Base-by-base conservation (phyloP, 805 yeast genomes). In the Phaffomyces antillensis region DNA sequence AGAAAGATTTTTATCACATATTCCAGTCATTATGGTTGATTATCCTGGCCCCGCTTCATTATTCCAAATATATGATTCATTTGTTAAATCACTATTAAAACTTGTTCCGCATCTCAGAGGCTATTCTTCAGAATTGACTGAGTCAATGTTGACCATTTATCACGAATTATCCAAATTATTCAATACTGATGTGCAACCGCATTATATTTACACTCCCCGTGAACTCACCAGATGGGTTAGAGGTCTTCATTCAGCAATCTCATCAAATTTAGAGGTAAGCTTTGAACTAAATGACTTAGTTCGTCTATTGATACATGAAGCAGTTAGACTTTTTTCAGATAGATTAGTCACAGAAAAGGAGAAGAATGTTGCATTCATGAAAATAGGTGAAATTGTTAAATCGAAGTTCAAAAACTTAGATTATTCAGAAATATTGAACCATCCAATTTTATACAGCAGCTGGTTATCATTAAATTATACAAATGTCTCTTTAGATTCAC, bases 161-260 rank as follows among this genome's bases (percentile, higher is more conserved):
- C 49, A 56, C 0, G 46, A 54, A 24, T 74, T 83, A 11, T 72
- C 65, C 37, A 38, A 47, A 0, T 48, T 55, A 2, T 78, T 85
- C 52, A 61, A 68, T 0, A 42, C 64, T 0, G 45, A 46, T 0
- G 47, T 52, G 0, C 77, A 71, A 28, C 65, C 76, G 1, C 91
- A 86, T 56, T 87, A 88, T 54, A 66, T 86, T 0, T 84, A 83
- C 58, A 82, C 95, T 20, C 98, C 98, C 0, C 78, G 98, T 60
- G 98, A 90, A 59, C 70, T 90, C 13, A 88, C 97, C 0, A 68
- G 98, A 46, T 87, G 96, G 95, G 70, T 78, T 2, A 72, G 84
- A 46, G 95, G 96, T n/a, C 62, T 90, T 1, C 71, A 77, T 39
- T 75, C 73, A 32, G 77, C 80, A 0, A n/a, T 48, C 5, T 9